These are phyloP conservation scores for Tritrichomonas musculus DNA, from an alignment of 208 protist genomes.

Conservation along the genomic window DNA sequence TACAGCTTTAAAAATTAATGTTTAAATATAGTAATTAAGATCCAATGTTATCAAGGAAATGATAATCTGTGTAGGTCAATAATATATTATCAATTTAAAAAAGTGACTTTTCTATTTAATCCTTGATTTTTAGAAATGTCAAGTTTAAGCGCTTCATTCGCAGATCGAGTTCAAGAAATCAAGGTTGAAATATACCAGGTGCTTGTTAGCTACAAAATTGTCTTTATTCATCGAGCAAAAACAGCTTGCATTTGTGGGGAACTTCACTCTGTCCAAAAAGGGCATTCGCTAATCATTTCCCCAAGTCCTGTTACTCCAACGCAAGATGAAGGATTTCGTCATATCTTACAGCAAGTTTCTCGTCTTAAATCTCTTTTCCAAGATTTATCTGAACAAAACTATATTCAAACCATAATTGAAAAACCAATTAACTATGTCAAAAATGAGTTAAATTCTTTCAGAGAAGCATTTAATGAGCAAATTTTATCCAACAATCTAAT, in stretches of 20 bases:
- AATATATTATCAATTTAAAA: too few relatives aligned
- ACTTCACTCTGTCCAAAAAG: background rate
- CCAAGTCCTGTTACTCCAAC: background rate
- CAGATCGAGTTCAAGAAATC: too few relatives aligned
- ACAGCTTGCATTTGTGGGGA: background rate
- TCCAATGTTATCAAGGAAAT: too few relatives aligned
- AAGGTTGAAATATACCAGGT: too few relatives aligned
- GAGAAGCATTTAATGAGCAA: background rate
- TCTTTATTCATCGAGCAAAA: background rate
- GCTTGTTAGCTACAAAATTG: background rate
- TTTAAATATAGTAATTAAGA: too few relatives aligned
- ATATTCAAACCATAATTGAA: background rate
- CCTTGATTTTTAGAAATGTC: too few relatives aligned
- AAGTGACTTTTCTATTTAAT: too few relatives aligned
- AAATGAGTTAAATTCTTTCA: background rate
- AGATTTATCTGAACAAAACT: background rate
- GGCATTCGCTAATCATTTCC: background rate
- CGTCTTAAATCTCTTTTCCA: background rate
- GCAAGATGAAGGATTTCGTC: background rate
- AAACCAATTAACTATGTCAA: background rate
- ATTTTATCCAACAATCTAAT: background rate
- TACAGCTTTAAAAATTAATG: too few relatives aligned
- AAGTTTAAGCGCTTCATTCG: too few relatives aligned
- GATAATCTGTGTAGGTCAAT: too few relatives aligned
- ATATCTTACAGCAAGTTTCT: background rate